Evolutionary conservation across 345 rosid genomes (phyloP).

Genomic region (Anastatica hierochuntica): DNA sequence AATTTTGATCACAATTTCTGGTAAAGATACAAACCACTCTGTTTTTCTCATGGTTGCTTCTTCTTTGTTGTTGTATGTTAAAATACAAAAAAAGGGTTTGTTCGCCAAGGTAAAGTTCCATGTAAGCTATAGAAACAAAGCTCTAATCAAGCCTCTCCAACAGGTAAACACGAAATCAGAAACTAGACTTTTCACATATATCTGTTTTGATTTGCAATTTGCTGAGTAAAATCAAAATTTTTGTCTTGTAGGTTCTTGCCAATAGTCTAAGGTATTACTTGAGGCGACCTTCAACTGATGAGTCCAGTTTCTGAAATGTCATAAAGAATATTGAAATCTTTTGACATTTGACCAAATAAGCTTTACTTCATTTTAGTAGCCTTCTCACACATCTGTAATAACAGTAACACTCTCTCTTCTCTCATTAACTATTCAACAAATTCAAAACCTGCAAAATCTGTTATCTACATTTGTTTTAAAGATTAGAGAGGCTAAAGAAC

Average conservation of each 20-base stretch:
- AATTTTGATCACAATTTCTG: not conserved
- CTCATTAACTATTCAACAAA: too few relatives aligned
- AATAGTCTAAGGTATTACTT: slow-evolving; percentile 71
- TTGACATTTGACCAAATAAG: not conserved
- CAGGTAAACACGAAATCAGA: slow-evolving; percentile 34
- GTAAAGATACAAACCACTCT: not conserved
- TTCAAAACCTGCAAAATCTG: slow-evolving; percentile 2
- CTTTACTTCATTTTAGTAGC: not conserved
- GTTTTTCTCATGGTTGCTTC: not conserved
- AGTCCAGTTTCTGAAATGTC: slow-evolving; percentile 49
- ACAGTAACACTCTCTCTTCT: not conserved
- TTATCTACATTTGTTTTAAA: not conserved
- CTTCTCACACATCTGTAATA: slow-evolving; percentile 19
- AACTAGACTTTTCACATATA: too few relatives aligned
- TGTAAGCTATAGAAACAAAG: slow-evolving; percentile 75
- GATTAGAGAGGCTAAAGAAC: not conserved
- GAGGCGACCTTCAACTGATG: slow-evolving; percentile 74
- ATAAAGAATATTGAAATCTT: too few relatives aligned
- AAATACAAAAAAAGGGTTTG: slow-evolving; percentile 49
- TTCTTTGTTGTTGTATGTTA: not conserved
- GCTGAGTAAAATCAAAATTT: not conserved
- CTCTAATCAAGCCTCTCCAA: slow-evolving; percentile 87
- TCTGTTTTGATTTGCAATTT: too few relatives aligned
- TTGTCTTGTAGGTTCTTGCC: slow-evolving; percentile 44
- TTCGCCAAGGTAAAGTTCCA: slow-evolving; percentile 95